phyloP scores from a whole-genome alignment of 768 basidiomycete species.

The Mycena albidolilacea region DNA sequence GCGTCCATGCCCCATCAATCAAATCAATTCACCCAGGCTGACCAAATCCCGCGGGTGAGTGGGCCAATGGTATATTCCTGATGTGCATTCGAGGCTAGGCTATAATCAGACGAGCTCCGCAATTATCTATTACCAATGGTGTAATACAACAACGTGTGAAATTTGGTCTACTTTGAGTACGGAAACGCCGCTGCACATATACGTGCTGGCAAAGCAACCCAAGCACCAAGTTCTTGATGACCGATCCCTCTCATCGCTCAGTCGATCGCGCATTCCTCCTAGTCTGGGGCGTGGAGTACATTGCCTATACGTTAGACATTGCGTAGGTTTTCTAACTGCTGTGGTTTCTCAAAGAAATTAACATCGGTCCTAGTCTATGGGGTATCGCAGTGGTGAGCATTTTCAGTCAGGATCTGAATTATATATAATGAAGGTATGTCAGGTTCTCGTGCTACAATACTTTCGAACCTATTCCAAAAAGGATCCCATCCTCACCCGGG shows the following conservation, averaged over 20 bases:
- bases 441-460: neutral
- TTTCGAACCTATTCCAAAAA: neutral
- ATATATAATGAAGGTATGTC: neutral
- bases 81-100: too few relatives aligned
- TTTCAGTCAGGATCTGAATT: too few relatives aligned
- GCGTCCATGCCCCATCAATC: too few relatives aligned
- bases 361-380: neutral
- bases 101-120: too few relatives aligned
- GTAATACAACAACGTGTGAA: too few relatives aligned
- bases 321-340: neutral
- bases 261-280: neutral
- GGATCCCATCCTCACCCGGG: neutral
- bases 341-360: neutral
- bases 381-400: neutral
- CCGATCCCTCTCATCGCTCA: neutral
- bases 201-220: too few relatives aligned
- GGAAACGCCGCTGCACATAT: too few relatives aligned
- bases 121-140: too few relatives aligned
- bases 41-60: too few relatives aligned
- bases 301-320: neutral
- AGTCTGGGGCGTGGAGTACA: neutral
- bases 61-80: too few relatives aligned
- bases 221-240: neutral
- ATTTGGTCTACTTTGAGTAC: too few relatives aligned
- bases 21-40: too few relatives aligned